phyloP scores from a whole-genome alignment of 1,284 basidiomycete species.

The Microbotryomycetes sp. region DNA sequence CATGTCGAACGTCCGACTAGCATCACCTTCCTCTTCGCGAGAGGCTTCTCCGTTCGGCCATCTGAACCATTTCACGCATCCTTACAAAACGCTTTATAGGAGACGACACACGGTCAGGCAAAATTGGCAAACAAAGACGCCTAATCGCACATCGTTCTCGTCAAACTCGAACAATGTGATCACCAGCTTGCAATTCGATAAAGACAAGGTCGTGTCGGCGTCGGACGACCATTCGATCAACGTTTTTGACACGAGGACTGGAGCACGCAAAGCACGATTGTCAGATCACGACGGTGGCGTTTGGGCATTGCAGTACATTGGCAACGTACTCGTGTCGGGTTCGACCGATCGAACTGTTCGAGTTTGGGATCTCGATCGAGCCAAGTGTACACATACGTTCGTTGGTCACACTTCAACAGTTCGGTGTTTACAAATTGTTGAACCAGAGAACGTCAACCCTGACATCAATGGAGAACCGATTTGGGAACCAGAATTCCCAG shows the following conservation, averaged over 20 bases:
- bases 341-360: conserved; percentile 90
- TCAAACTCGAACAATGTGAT: conserved; percentile 69
- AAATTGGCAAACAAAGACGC: conserved; percentile 63
- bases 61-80: conserved; percentile 53
- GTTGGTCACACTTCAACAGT: conserved; percentile 91
- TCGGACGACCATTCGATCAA: conserved; percentile 91
- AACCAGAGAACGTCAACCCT: conserved; percentile 58
- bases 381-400: conserved; percentile 79
- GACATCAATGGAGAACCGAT: conserved; percentile 45
- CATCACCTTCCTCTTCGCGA: conserved; percentile 47
- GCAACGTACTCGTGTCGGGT: conserved; percentile 79
- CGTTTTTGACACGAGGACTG: conserved; percentile 75
- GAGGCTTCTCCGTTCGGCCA: conserved; percentile 17
- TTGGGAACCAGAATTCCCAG: conserved; percentile 50
- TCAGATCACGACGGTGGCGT: conserved; percentile 91
- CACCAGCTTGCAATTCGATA: conserved; percentile 87
- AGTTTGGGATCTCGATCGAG: conserved; percentile 79
- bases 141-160: conserved; percentile 64
- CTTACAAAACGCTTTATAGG: conserved; percentile 79
- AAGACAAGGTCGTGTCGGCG: conserved; percentile 86
- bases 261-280: conserved; percentile 63
- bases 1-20: conserved; percentile 21
- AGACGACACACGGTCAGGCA: conserved; percentile 68
- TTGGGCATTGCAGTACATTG: conserved; percentile 73
- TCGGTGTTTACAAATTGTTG: conserved; percentile 79